phyloP scores from a whole-genome alignment of 2,329 filamentous ascomycete genomes.

The Colletotrichum sp. region DNA sequence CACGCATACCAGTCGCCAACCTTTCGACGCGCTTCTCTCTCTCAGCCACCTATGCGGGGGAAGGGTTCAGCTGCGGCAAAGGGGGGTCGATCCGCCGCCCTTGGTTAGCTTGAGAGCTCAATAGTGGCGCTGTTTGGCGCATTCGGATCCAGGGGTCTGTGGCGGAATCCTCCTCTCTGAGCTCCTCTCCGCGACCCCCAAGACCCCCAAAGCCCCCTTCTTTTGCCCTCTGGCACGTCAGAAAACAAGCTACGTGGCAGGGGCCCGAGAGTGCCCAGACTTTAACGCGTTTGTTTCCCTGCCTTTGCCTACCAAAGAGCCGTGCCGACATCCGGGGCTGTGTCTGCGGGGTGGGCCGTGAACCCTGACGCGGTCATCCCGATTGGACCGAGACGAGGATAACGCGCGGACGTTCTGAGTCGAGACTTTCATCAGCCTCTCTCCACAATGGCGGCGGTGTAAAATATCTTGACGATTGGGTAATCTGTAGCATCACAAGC shows the following conservation, averaged over 20 bases:
- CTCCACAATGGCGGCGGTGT: conserved; percentile 19
- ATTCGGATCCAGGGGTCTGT: background rate
- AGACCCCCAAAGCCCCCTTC: background rate
- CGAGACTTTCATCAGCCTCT: conserved; percentile 15
- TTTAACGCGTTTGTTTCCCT: conserved; percentile 5
- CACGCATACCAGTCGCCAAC: background rate
- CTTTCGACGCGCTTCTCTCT: background rate
- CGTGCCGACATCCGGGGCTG: conserved; percentile 16
- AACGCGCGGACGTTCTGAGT: conserved; percentile 18
- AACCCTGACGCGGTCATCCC: conserved; percentile 20
- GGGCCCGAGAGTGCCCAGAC: conserved; percentile 12
- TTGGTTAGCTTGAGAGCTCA: background rate
- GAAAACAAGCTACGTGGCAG: conserved; percentile 15
- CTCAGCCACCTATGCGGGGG: conserved; percentile 10
- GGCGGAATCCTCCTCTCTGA: background rate
- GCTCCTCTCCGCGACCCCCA: background rate
- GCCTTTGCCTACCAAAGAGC: background rate
- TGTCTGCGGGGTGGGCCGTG: conserved; percentile 14
- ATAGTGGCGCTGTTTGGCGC: conserved; percentile 1
- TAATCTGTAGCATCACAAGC: conserved; percentile 7
- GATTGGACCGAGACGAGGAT: conserved; percentile 14
- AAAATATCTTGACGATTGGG: background rate
- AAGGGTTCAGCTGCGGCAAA: background rate
- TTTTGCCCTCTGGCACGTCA: background rate
- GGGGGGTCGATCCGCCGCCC: background rate